Evolutionary conservation across 768 basidiomycete species (phyloP).

Genomic region (Cubamyces sp.): DNA sequence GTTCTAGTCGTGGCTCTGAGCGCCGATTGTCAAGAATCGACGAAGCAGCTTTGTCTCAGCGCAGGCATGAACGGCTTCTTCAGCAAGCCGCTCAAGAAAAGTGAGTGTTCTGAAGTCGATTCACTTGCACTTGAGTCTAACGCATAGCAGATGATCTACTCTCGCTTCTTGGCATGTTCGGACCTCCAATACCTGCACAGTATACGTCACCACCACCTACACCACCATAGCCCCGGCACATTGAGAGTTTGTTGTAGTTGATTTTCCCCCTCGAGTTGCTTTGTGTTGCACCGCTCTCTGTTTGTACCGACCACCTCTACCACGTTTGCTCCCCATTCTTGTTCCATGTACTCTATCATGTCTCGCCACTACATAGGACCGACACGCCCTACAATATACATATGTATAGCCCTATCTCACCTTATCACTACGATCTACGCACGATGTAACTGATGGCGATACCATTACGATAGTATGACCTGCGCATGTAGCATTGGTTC

Average conservation of each 20-base stretch:
- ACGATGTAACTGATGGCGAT: constrained; percentile 17
- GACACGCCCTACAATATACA: constrained; percentile 14
- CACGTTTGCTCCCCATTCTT: neutral
- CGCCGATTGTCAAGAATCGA: constrained; percentile 78
- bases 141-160: constrained; percentile 54
- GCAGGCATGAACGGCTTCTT: constrained; percentile 81
- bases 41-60: constrained; percentile 74
- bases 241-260: too few relatives aligned
- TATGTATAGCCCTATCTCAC: constrained; percentile 11
- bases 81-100: constrained; percentile 70
- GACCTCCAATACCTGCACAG: constrained; percentile 28
- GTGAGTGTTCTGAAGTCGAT: constrained; percentile 36
- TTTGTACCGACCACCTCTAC: neutral
- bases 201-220: constrained; percentile 18
- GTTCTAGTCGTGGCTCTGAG: constrained; percentile 67
- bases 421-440: constrained; percentile 12
- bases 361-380: neutral
- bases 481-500: constrained; percentile 14
- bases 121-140: neutral
- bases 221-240: constrained; percentile 6
- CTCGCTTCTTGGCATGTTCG: constrained; percentile 58
- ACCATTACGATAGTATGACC: constrained; percentile 9
- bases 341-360: neutral
- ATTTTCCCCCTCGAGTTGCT: constrained; percentile 5
- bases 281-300: constrained; percentile 6